Evolutionary conservation across 371 early-diverging fungal genomes (phyloP).

Genomic region (Rhizopus microsporus): DNA sequence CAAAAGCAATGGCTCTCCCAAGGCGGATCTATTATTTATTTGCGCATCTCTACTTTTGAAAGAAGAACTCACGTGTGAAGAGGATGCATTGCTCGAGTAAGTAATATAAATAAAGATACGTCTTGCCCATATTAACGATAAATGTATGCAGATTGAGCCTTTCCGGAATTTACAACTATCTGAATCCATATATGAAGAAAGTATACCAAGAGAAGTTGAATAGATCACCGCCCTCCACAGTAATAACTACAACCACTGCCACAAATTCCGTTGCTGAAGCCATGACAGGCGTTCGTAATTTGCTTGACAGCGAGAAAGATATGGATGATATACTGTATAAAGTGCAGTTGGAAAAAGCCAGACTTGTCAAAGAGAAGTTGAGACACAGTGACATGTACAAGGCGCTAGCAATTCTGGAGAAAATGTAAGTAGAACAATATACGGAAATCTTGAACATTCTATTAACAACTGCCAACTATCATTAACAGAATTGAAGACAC

Average conservation of each 20-base stretch:
- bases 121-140: slow-evolving; percentile 3
- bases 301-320: slow-evolving; percentile 13
- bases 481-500: slow-evolving; percentile 14
- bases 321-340: slow-evolving; percentile 10
- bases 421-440: slow-evolving; percentile 10
- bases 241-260: slow-evolving; percentile 3
- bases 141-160: slow-evolving; percentile 7
- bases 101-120: slow-evolving; percentile 9
- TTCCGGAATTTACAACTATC: slow-evolving; percentile 11
- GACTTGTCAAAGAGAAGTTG: slow-evolving; percentile 15
- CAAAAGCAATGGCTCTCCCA: slow-evolving; percentile 10
- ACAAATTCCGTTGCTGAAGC: slow-evolving; percentile 6
- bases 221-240: not conserved
- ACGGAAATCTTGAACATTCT: slow-evolving; percentile 10
- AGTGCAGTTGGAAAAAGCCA: slow-evolving; percentile 11
- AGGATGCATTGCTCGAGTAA: slow-evolving; percentile 11
- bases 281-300: slow-evolving; percentile 10
- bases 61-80: slow-evolving; percentile 1
- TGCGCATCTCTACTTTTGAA: slow-evolving; percentile 5
- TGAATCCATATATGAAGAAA: not conserved
- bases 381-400: slow-evolving; percentile 15
- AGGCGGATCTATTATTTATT: slow-evolving; percentile 7
- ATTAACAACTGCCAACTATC: slow-evolving; percentile 10
- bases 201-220: slow-evolving; percentile 7
- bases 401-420: slow-evolving; percentile 10